Conservation (phyloP, 2,329 filamentous ascomycete species). For the Hypomyces rosellus region DNA sequence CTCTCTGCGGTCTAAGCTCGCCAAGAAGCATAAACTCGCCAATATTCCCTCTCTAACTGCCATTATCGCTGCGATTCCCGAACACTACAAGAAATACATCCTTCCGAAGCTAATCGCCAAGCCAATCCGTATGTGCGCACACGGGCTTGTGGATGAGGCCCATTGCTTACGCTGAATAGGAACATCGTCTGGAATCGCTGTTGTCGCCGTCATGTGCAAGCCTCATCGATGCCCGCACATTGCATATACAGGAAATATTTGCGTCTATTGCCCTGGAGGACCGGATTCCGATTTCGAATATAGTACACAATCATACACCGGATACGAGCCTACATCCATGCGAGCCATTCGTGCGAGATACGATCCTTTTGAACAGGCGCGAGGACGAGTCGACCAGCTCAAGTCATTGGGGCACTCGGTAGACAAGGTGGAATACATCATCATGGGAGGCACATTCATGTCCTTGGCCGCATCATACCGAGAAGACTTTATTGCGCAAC, state of each 20-base stretch:
- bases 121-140: constrained; percentile 62
- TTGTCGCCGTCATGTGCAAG: constrained; percentile 99
- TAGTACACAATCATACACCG: constrained; percentile 97
- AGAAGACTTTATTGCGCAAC: constrained; percentile 87
- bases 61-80: constrained; percentile 97
- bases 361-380: constrained; percentile 94
- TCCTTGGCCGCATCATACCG: constrained; percentile 83
- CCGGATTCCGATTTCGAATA: constrained; percentile 99
- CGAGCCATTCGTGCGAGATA: constrained; percentile 93
- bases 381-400: constrained; percentile 93
- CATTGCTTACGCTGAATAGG: constrained; percentile 41
- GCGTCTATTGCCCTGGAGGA: constrained; percentile 95
- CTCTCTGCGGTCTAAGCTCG: constrained; percentile 72
- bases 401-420: constrained; percentile 93
- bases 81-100: constrained; percentile 99
- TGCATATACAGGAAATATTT: constrained; percentile 97
- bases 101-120: constrained; percentile 94
- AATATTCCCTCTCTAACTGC: constrained; percentile 88
- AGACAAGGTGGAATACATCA: constrained; percentile 99
- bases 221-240: constrained; percentile 97
- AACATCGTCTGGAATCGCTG: constrained; percentile 93
- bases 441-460: constrained; percentile 99
- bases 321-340: constrained; percentile 98
- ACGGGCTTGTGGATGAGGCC: not conserved
- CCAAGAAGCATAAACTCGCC: constrained; percentile 86